A percentile compares a stretch with the other conserved stretches of the same genome.
Evolutionary conservation across 1,284 basidiomycete species (phyloP).

Genomic region (Athelia sp.): DNA sequence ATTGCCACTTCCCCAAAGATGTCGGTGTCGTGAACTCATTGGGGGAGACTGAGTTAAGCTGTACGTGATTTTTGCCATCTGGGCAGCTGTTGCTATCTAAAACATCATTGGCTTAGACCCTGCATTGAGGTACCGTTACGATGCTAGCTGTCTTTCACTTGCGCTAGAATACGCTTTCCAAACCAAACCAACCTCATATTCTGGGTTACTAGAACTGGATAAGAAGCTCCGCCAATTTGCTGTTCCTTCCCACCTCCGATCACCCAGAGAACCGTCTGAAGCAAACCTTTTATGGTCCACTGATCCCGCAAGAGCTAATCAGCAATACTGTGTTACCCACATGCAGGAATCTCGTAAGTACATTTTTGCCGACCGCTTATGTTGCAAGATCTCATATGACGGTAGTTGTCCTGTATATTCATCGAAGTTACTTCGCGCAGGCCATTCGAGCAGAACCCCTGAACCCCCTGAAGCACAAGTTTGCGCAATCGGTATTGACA

Average conservation of each 20-base stretch:
- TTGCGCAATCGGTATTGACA: constrained; percentile 42
- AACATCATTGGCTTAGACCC: constrained; percentile 28
- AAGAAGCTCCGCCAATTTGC: constrained; percentile 42
- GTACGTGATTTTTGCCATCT: constrained; percentile 25
- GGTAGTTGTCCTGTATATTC: constrained; percentile 46
- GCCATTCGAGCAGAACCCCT: constrained; percentile 36
- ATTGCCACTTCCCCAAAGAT: constrained; percentile 48
- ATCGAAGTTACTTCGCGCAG: constrained; percentile 45
- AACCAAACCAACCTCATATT: constrained; percentile 30
- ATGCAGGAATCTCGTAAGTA: constrained; percentile 40
- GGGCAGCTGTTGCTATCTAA: neutral
- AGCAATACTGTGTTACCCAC: constrained; percentile 38
- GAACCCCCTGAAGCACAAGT: constrained; percentile 40
- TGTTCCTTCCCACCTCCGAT: constrained; percentile 26
- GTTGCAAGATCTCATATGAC: neutral
- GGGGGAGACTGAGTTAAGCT: constrained; percentile 35
- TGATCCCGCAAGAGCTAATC: constrained; percentile 34
- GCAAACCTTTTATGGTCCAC: constrained; percentile 32
- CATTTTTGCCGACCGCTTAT: neutral
- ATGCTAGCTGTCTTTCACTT: constrained; percentile 38
- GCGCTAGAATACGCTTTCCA: constrained; percentile 38
- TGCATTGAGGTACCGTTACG: constrained; percentile 42
- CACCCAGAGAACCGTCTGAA: constrained; percentile 17
- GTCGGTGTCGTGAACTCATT: constrained; percentile 20
- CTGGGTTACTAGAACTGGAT: constrained; percentile 38